These are phyloP conservation scores for Allantophomopsis lycopodina DNA, from an alignment of 2,329 filamentous ascomycete species.

Conservation along the genomic window DNA sequence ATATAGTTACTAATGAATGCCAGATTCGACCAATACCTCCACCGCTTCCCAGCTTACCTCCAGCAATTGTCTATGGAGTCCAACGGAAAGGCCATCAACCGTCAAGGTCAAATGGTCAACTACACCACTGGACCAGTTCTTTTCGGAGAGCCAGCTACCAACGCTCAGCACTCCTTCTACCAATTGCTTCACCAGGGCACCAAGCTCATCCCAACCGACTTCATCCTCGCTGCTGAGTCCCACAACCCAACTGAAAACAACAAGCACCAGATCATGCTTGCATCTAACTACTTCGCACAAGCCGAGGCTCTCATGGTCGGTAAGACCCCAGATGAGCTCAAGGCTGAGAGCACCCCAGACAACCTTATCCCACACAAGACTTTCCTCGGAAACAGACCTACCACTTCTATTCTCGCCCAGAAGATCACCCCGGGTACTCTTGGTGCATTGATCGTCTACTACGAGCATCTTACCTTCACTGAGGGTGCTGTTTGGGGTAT, in stretches of 20 bases:
- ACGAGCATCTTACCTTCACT: conserved; percentile 96
- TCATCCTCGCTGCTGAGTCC: conserved; percentile 89
- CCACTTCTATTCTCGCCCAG: conserved; percentile 81
- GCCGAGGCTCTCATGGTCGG: conserved; percentile 84
- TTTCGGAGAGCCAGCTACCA: conserved; percentile 96
- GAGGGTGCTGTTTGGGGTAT: conserved; percentile 99
- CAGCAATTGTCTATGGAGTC: conserved; percentile 99
- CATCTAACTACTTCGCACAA: conserved; percentile 84
- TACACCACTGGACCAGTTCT: conserved; percentile 95
- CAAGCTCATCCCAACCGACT: conserved; percentile 96
- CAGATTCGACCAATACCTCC: conserved; percentile 95
- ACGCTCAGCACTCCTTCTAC: conserved; percentile 99
- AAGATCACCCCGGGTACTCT: conserved; percentile 90
- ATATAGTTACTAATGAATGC: conserved; percentile 37
- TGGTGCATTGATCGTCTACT: conserved; percentile 93
- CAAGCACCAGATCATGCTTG: conserved; percentile 93
- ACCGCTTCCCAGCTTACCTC: conserved; percentile 97
- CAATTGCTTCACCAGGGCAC: conserved; percentile 98
- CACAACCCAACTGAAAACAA: conserved; percentile 92
- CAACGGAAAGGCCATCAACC: conserved; percentile 93
- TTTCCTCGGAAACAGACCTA: conserved; percentile 94
- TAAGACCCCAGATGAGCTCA: conserved; percentile 70
- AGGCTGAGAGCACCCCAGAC: conserved; percentile 59
- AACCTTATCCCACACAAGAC: conserved; percentile 94
- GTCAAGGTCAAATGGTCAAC: conserved; percentile 76